Evolutionary conservation across 371 early-diverging fungal genomes (phyloP), one percentile per base, ranked within the genome.

Genomic region (Sporodiniella umbellata): DNA sequence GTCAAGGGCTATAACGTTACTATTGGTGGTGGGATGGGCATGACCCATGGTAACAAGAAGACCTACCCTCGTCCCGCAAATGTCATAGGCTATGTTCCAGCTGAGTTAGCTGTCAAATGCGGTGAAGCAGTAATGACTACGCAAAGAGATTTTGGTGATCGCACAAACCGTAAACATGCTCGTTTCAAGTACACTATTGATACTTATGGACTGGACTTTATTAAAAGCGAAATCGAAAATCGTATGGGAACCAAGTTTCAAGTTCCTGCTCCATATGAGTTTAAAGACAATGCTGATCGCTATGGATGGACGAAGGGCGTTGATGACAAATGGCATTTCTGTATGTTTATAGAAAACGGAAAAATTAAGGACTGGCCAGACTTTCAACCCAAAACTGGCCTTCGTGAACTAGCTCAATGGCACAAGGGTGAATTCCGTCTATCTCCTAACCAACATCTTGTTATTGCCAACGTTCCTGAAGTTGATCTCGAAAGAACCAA

Each of bases 21-120:
- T 31, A 89, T 95, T 44, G 96, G 96, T 64, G 96, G 96, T 65
- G 96, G 96, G 54, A 94, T 95, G 96, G 96, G 96, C 62, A 87
- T 88, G 88, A 94, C 96, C 24, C 96, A 95, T 77, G 90, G 92
- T 60, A 94, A 93, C 89, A 91, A 90, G 66, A 92, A 91, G 82
- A 95, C 96, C 10, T 95, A 90, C 61, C 96, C 96, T 39, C 83
- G 90, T 30, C 80, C 90, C 45, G 94, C 88, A 0, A 78, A 87
- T 19, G 49, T 84, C 23, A 68, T 95, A 18, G 92, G 92, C 46
- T 95, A 86, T 68, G 73, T 84, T 52, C 84, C 89, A 38, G 78
- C 85, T 46, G 90, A 90, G 33, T 72, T 84, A 51, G 93, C 89
- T 26, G 72, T 93, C 50, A 74, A 72, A 19, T 86, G 92, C 30